Conservation (phyloP, 192 early-diverging fungal genomes). For the Oehlia diaphana region DNA sequence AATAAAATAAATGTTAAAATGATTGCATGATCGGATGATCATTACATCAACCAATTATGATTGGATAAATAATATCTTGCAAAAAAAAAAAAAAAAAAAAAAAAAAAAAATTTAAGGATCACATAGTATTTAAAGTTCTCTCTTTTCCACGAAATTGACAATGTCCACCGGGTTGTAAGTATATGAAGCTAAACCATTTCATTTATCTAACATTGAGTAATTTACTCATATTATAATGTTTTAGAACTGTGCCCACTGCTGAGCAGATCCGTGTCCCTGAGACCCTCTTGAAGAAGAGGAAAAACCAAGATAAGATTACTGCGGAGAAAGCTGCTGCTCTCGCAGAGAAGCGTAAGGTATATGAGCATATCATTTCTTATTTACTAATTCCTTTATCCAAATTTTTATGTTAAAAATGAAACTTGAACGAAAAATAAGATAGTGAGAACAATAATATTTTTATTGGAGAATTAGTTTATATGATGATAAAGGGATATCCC, state of each 20-base stretch:
- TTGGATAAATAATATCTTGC: neutral
- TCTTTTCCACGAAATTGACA: conserved; percentile 1
- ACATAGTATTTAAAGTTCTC: neutral
- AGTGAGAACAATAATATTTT: conserved; percentile 34
- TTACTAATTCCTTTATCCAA: neutral
- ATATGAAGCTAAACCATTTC: too few species aligned
- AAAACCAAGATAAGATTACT: conserved; percentile 71
- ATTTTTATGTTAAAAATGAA: neutral
- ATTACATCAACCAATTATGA: neutral
- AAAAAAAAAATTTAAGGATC: too few species aligned
- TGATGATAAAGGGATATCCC: conserved; percentile 48
- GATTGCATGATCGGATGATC: too few species aligned
- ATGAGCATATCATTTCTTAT: neutral
- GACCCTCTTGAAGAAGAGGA: conserved; percentile 86
- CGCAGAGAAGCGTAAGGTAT: conserved; percentile 56
- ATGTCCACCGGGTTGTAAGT: conserved; percentile 15
- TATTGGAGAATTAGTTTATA: conserved; percentile 36
- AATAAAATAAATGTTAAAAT: too few species aligned
- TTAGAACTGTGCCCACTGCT: conserved; percentile 59
- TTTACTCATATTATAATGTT: conserved; percentile 3
- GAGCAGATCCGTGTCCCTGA: conserved; percentile 81
- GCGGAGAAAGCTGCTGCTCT: conserved; percentile 58
- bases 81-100: too few species aligned
- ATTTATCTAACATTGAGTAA: too few species aligned
- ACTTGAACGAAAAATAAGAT: conserved; percentile 25